These are phyloP conservation scores for Boletus eberwhitei DNA, from an alignment of 768 basidiomycete species.

Conservation along the genomic window DNA sequence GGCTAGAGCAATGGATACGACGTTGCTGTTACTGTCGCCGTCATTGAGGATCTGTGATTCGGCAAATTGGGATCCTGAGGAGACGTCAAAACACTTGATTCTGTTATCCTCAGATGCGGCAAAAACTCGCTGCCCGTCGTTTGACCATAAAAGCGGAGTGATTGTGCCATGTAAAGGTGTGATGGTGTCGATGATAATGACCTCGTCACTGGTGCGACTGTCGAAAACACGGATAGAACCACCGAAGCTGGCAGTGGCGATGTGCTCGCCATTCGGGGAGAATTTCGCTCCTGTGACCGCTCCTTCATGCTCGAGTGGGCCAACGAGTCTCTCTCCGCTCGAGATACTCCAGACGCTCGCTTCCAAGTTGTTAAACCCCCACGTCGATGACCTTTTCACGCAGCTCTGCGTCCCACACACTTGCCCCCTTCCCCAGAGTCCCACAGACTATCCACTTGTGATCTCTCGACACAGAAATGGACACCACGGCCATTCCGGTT, in stretches of 20 bases:
- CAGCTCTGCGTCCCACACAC: background rate
- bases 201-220: background rate
- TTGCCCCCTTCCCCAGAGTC: background rate
- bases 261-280: background rate
- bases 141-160: background rate
- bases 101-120: background rate
- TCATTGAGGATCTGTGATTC: background rate
- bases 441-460: background rate
- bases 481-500: fast-evolving
- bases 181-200: background rate
- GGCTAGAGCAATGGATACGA: background rate
- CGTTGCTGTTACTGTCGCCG: fast-evolving
- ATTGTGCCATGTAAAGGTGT: fast-evolving
- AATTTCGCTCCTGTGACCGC: background rate
- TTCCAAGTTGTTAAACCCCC: too few relatives aligned
- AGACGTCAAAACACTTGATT: background rate
- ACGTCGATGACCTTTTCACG: background rate
- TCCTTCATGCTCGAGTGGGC: background rate
- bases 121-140: background rate
- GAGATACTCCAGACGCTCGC: background rate
- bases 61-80: background rate
- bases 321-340: background rate
- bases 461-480: background rate
- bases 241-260: background rate
- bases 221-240: background rate